These are phyloP conservation scores for Ambrosia hybrid DNA, from an alignment of 140 eudicot genomes.

Conservation along the genomic window DNA sequence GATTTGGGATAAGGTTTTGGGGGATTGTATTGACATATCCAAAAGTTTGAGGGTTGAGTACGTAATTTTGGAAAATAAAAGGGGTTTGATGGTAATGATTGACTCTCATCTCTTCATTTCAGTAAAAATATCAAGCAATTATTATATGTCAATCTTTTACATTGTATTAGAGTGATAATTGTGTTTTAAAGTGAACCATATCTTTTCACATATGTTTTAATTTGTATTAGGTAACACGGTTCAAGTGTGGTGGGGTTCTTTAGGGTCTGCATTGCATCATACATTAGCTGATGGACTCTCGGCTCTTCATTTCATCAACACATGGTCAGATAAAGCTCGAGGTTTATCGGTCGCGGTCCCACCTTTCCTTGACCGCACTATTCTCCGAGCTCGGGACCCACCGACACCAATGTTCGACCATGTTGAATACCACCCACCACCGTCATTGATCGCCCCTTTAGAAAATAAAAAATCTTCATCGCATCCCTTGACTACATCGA, in stretches of 20 bases:
- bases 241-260: constrained; percentile 61
- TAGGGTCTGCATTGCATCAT: constrained; percentile 57
- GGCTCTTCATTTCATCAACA: constrained; percentile 48
- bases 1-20: no score
- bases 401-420: constrained; percentile 45
- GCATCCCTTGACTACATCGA: constrained; percentile 7
- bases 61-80: no score
- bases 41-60: no score
- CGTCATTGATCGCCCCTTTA: constrained; percentile 18
- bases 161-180: no score
- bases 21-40: no score
- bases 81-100: no score
- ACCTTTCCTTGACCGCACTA: constrained; percentile 56
- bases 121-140: no score
- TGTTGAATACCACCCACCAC: constrained; percentile 53
- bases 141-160: no score
- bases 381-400: constrained; percentile 47
- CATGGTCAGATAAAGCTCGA: constrained; percentile 61
- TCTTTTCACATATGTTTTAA: no score
- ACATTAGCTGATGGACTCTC: constrained; percentile 46
- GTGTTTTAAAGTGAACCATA: no score
- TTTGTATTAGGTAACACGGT: constrained; percentile 42
- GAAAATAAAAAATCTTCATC: constrained; percentile 9
- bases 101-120: no score
- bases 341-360: constrained; percentile 44